phyloP scores from a whole-genome alignment of 1,284 basidiomycete species.

The Heliocybe sulcata region DNA sequence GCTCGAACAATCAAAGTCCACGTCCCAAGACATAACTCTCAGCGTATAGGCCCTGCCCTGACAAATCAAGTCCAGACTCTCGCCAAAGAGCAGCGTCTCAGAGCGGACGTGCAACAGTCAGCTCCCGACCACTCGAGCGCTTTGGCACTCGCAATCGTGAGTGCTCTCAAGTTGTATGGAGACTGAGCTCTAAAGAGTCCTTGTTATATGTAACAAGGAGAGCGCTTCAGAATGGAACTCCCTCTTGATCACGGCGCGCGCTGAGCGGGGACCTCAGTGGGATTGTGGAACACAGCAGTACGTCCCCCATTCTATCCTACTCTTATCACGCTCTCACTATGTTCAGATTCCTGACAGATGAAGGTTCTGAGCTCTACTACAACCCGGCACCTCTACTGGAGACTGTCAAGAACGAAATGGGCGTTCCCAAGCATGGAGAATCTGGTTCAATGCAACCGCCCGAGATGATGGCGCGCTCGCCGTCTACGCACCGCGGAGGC shows the following conservation, averaged over 20 bases:
- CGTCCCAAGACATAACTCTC: slow-evolving; percentile 70
- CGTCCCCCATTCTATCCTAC: slow-evolving; percentile 12
- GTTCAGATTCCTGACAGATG: slow-evolving; percentile 47
- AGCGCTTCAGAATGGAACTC: slow-evolving; percentile 83
- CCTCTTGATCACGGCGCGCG: slow-evolving; percentile 64
- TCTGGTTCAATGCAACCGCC: slow-evolving; percentile 13
- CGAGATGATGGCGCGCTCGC: neutral
- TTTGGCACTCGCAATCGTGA: slow-evolving; percentile 53
- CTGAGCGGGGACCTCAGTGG: slow-evolving; percentile 78
- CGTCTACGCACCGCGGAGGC: neutral
- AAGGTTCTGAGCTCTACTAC: slow-evolving; percentile 59
- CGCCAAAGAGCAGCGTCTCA: slow-evolving; percentile 39
- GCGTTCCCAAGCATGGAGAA: slow-evolving; percentile 18
- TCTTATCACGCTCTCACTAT: neutral
- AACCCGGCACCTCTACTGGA: slow-evolving; percentile 44
- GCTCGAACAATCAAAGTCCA: slow-evolving; percentile 48
- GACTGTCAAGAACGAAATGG: slow-evolving; percentile 26
- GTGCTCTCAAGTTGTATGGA: slow-evolving; percentile 17
- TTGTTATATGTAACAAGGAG: slow-evolving; percentile 37
- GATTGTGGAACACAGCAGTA: slow-evolving; percentile 80
- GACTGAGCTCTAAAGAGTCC: slow-evolving; percentile 4
- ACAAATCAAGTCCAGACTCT: slow-evolving; percentile 47
- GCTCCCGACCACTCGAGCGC: slow-evolving; percentile 43
- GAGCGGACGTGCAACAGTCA: slow-evolving; percentile 53
- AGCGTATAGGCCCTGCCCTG: slow-evolving; percentile 57